These are phyloP conservation scores for Ceratobasidium sp. DNA, from an alignment of 1,284 basidiomycete genomes.

Conservation along the genomic window DNA sequence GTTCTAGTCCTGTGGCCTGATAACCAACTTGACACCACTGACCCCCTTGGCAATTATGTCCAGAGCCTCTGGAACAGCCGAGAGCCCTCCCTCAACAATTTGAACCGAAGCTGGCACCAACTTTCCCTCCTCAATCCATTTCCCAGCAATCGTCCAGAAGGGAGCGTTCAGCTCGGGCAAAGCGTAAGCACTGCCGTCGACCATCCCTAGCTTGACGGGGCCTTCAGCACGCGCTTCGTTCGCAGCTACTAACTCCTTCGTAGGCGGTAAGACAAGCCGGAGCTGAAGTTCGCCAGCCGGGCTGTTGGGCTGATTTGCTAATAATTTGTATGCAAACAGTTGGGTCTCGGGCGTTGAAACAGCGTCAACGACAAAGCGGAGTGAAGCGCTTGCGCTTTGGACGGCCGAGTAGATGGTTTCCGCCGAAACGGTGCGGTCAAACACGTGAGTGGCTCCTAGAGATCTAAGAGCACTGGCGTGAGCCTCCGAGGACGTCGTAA, in stretches of 20 bases:
- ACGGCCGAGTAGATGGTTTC: background rate
- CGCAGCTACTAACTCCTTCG: background rate
- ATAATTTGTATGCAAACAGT: conserved; percentile 46
- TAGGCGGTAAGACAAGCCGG: background rate
- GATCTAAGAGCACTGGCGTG: conserved; percentile 57
- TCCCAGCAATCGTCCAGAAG: background rate
- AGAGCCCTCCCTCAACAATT: background rate
- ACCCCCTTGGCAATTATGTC: background rate
- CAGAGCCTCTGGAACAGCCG: background rate
- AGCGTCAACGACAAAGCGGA: conserved; percentile 53
- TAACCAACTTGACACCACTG: conserved; percentile 38
- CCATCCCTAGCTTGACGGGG: background rate
- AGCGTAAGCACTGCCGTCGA: background rate
- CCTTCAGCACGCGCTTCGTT: conserved; percentile 7
- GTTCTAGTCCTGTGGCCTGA: no score
- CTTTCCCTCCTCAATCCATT: conserved; percentile 20
- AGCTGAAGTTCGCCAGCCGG: background rate
- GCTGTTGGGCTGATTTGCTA: conserved; percentile 37
- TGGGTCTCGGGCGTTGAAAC: conserved; percentile 51
- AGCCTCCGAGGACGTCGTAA: conserved; percentile 54
- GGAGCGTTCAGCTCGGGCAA: conserved; percentile 16
- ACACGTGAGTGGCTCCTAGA: conserved; percentile 61
- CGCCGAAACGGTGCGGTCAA: conserved; percentile 56
- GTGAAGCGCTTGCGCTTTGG: conserved; percentile 43
- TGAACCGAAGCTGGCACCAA: conserved; percentile 7